Conservation (phyloP, 805 yeast genomes). For the Sugiyamaella chiloensis region DNA sequence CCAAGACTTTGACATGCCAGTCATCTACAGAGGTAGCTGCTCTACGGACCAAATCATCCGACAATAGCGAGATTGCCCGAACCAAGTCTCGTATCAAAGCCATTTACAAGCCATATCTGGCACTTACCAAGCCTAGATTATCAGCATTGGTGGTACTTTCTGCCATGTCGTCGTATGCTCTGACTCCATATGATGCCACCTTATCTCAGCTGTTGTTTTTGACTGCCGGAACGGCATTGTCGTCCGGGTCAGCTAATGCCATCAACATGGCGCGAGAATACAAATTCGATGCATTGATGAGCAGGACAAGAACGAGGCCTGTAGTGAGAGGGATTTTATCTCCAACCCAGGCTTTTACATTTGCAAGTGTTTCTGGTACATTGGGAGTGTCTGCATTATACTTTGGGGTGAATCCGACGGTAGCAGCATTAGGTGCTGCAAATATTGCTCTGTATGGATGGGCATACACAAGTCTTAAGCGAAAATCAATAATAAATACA, state of each 20-base stretch:
- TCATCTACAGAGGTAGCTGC: conserved; percentile 8
- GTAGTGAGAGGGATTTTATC: conserved; percentile 80
- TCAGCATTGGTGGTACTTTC: conserved; percentile 86
- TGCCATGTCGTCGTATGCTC: conserved; percentile 89
- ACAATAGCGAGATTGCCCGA: neutral
- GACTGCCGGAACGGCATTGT: conserved; percentile 79
- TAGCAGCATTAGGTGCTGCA: conserved; percentile 72
- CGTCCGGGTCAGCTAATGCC: conserved; percentile 94
- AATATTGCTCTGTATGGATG: conserved; percentile 86
- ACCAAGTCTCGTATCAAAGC: neutral
- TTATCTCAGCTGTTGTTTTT: conserved; percentile 65
- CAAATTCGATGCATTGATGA: conserved; percentile 80
- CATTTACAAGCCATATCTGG: conserved; percentile 46
- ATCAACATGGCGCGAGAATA: conserved; percentile 98
- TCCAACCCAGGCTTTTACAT: conserved; percentile 71
- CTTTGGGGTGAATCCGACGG: conserved; percentile 81
- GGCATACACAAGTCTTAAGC: conserved; percentile 85
- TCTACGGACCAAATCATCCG: too few species aligned
- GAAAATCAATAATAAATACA: conserved; percentile 81
- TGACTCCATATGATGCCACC: conserved; percentile 81
- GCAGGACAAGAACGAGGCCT: conserved; percentile 83
- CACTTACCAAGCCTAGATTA: conserved; percentile 85
- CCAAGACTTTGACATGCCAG: conserved; percentile 22
- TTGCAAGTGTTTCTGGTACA: conserved; percentile 73
- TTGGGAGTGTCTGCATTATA: conserved; percentile 67